Base-by-base conservation (phyloP, 169 alveolate species). In the Eimeria praecox region DNA sequence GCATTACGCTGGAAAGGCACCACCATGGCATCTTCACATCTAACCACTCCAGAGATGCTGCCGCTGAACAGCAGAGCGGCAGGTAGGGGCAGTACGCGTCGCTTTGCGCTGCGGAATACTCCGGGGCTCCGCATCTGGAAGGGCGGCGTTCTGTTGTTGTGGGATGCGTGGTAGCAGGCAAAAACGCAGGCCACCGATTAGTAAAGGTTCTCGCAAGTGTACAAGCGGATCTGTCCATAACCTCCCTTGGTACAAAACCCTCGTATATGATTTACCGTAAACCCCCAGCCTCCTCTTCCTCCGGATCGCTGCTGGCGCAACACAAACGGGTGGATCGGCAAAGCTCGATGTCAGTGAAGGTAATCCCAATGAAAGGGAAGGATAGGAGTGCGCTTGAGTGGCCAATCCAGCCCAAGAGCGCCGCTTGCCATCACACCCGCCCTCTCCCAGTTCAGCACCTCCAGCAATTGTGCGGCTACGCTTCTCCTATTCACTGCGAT, bases 291-390 rank as follows among this genome's bases (percentile, higher is more conserved):
- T 64, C 93, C 62, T 87, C 93, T 46, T 82, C 82, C 42, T 87
- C 93, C 64, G 93, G 93, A 24, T 87, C 93, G 83, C 93, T 87
- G 93, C 33, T 38, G 22, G 24, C 42, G 64, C 38, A 52, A 56
- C 44, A 56, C 18, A 52, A 54, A 14, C 18, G 40, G 35, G 20
- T 46, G 69, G 69, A 80, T 0, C 89, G 16, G 89, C 69, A 27
- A 44, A 24, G 12, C 40, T 71, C 30, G 30, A 35, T 71, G n/a
- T 71, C 82, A 35, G 52, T 71, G 52, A 3, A 35, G 52, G 82
- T 30, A 71, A 5, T 2, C 82, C 14, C 52, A 71, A 12, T 14
- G 52, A 18, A 16, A 38, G 4, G 52, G 52, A 71, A 30, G 33
- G n/a, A 30, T 4, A 9, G 27, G 27, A 30, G 46, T 35, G 78